phyloP scores from a whole-genome alignment of 2,329 filamentous ascomycete species.

The Beauveria brongniartii region DNA sequence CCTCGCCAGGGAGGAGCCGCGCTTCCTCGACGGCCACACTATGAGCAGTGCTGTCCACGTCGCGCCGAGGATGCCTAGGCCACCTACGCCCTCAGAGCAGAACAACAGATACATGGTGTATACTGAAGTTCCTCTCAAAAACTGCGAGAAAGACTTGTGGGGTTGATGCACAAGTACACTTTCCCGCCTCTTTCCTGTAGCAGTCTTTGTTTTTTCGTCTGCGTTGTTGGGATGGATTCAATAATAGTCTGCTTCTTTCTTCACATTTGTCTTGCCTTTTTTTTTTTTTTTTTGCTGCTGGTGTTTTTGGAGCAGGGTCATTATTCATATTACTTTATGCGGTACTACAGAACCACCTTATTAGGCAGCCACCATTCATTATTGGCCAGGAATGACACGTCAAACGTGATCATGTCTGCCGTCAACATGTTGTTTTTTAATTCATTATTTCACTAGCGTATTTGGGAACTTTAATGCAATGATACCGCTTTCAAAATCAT shows the following conservation, averaged over 20 bases:
- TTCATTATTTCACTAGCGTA: neutral
- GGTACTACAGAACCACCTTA: neutral
- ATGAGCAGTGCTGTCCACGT: constrained; percentile 6
- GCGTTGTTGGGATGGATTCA: too few relatives aligned
- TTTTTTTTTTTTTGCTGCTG: neutral
- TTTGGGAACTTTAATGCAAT: neutral
- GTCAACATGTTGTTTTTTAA: neutral
- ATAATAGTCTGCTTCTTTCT: neutral
- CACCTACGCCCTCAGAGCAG: neutral
- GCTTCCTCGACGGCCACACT: constrained; percentile 3
- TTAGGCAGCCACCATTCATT: too few relatives aligned
- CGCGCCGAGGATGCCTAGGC: neutral
- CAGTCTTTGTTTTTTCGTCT: neutral
- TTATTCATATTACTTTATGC: neutral
- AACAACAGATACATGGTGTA: constrained; percentile 12
- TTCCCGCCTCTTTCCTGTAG: neutral
- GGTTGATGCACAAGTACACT: constrained; percentile 15
- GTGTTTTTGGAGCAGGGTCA: neutral
- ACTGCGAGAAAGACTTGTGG: constrained; percentile 28
- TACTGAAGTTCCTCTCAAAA: constrained; percentile 25
- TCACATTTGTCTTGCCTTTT: neutral
- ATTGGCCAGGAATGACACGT: too few relatives aligned
- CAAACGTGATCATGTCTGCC: too few relatives aligned
- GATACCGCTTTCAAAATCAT: neutral
- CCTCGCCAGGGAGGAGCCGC: constrained; percentile 11